A percentile compares a stretch with the other conserved stretches of the same genome.
These are phyloP conservation scores for Glycine tomentella DNA, from an alignment of 306 rosid species.

Conservation along the genomic window DNA sequence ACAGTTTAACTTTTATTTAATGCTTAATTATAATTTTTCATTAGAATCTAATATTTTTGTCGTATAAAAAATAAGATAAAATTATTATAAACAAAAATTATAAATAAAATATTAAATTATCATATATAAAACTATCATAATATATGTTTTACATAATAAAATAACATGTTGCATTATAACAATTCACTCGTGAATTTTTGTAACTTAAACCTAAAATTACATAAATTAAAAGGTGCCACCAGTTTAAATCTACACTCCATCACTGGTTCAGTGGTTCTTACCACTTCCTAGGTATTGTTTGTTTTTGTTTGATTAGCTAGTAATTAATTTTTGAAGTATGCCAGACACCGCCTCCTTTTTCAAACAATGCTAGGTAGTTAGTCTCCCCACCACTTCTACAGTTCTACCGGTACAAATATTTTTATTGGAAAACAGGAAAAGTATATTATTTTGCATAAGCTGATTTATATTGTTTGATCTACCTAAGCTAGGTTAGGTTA, in stretches of 20 bases:
- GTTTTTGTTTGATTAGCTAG: neutral
- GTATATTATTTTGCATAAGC: neutral
- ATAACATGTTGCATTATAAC: neutral
- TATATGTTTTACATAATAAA: too few species aligned
- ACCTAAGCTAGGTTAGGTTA: constrained; percentile 38
- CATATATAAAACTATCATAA: too few species aligned
- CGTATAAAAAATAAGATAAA: neutral
- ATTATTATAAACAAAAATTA: too few species aligned
- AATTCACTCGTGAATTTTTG: neutral
- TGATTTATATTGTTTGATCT: neutral
- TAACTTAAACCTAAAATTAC: neutral
- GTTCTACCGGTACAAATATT: neutral
- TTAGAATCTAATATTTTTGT: neutral
- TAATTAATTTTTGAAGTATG: neutral
- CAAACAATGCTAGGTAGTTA: neutral
- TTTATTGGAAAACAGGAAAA: neutral
- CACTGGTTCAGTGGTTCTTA: neutral
- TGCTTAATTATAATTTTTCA: neutral
- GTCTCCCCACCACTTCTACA: neutral
- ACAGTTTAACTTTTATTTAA: neutral
- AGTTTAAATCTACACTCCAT: neutral
- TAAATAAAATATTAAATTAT: too few species aligned
- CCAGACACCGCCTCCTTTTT: neutral
- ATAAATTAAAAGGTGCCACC: neutral
- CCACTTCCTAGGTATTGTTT: neutral